phyloP scores from a whole-genome alignment of 345 rosid genomes.

The Bruguiera gymnorhiza region DNA sequence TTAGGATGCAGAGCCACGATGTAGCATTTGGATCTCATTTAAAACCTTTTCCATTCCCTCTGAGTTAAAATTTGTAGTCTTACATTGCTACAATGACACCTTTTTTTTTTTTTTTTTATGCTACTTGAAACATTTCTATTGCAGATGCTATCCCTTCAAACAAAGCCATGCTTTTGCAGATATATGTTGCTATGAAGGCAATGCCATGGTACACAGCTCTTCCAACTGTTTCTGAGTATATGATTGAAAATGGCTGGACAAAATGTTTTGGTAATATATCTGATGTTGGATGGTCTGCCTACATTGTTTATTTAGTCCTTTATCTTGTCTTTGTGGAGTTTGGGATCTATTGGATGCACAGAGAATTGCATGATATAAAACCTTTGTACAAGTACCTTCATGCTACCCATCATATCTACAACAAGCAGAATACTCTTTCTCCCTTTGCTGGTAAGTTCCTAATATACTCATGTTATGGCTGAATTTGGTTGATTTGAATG shows the following conservation, averaged over 20 bases:
- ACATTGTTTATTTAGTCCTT: constrained; percentile 37
- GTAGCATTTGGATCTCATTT: neutral
- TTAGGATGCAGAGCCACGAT: neutral
- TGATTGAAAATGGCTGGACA: constrained; percentile 94
- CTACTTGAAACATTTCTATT: constrained; percentile 17
- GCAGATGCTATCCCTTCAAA: constrained; percentile 91
- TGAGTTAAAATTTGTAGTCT: neutral
- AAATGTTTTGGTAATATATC: constrained; percentile 54
- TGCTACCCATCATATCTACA: constrained; percentile 91
- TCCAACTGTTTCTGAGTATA: constrained; percentile 75
- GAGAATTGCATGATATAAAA: constrained; percentile 92
- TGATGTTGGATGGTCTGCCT: constrained; percentile 64
- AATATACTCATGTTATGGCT: neutral
- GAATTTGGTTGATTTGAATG: neutral
- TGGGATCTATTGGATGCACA: constrained; percentile 94
- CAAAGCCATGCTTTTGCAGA: constrained; percentile 82
- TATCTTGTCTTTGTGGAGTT: constrained; percentile 80
- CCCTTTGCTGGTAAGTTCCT: constrained; percentile 84
- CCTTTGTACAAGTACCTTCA: constrained; percentile 86
- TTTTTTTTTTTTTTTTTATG: constrained; percentile 2
- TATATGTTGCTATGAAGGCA: constrained; percentile 89
- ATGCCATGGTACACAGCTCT: constrained; percentile 87
- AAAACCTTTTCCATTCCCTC: neutral
- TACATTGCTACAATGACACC: neutral
- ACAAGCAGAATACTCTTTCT: constrained; percentile 94